phyloP scores from a whole-genome alignment of 1,284 basidiomycete genomes.

The Cyathus olla region DNA sequence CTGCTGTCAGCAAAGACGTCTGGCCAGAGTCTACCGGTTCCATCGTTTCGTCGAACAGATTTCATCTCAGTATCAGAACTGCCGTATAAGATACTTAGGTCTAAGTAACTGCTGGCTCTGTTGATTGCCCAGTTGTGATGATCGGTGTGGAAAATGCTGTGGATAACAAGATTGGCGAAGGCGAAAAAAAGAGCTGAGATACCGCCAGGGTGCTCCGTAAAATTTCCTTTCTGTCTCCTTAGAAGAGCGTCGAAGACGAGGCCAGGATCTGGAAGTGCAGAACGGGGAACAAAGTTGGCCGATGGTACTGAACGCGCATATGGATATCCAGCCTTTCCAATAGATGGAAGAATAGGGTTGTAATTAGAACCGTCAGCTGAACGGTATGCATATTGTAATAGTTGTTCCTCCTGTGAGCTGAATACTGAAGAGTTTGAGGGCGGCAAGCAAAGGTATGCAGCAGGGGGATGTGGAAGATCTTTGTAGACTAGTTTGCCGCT shows the following conservation, averaged over 20 bases:
- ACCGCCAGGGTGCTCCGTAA: slow-evolving; percentile 65
- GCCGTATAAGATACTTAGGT: slow-evolving; percentile 83
- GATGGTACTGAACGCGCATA: slow-evolving; percentile 82
- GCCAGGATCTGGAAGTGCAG: slow-evolving; percentile 72
- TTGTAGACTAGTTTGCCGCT: slow-evolving; percentile 58
- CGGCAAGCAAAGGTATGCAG: slow-evolving; percentile 51
- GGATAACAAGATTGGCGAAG: slow-evolving; percentile 83
- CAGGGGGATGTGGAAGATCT: slow-evolving; percentile 77
- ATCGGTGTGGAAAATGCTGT: slow-evolving; percentile 79
- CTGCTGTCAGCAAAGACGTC: slow-evolving; percentile 80
- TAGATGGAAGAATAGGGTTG: slow-evolving; percentile 61
- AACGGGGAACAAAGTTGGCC: slow-evolving; percentile 50
- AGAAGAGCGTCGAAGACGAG: slow-evolving; percentile 82
- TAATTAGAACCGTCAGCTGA: slow-evolving; percentile 70
- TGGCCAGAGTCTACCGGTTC: slow-evolving; percentile 71
- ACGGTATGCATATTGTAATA: slow-evolving; percentile 61
- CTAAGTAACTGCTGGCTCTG: slow-evolving; percentile 80
- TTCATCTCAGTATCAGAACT: slow-evolving; percentile 60
- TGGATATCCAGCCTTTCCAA: slow-evolving; percentile 71
- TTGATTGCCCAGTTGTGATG: slow-evolving; percentile 68
- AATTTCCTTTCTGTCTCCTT: slow-evolving; percentile 57
- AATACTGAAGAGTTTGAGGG: slow-evolving; percentile 4
- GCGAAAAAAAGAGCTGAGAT: slow-evolving; percentile 81
- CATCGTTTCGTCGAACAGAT: slow-evolving; percentile 69
- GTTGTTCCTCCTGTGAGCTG: background rate